Evolutionary conservation across 495 filamentous ascomycete genomes (phyloP).

Genomic region (Penicillium malachiteum): DNA sequence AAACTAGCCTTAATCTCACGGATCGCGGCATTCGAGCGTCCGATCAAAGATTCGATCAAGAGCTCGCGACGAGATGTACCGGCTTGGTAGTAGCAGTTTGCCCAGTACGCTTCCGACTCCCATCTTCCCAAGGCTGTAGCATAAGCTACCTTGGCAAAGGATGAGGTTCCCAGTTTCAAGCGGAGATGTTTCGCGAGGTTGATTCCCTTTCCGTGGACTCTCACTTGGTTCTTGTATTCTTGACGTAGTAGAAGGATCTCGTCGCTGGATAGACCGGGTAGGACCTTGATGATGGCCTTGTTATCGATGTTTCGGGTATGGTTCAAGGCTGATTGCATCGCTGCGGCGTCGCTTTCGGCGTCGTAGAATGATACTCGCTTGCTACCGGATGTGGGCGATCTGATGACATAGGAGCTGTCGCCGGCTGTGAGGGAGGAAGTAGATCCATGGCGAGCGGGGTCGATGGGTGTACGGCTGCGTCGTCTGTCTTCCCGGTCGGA

Average conservation of each 20-base stretch:
- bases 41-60: constrained; percentile 90
- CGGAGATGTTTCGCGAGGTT: constrained; percentile 98
- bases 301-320: constrained; percentile 63
- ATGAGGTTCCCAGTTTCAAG: constrained; percentile 64
- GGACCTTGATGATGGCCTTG: constrained; percentile 73
- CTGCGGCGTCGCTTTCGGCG: constrained; percentile 71
- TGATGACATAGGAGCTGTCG: constrained; percentile 26
- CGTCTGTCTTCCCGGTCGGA: constrained; percentile 30
- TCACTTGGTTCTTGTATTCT: constrained; percentile 89
- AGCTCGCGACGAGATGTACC: constrained; percentile 80
- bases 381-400: constrained; percentile 30
- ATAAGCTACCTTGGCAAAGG: constrained; percentile 85
- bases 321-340: constrained; percentile 73
- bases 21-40: constrained; percentile 81
- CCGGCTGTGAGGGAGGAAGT: constrained; percentile 16
- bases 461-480: constrained; percentile 24
- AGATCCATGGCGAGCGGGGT: constrained; percentile 30
- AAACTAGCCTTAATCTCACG: constrained; percentile 91
- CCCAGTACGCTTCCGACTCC: constrained; percentile 96
- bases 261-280: constrained; percentile 80
- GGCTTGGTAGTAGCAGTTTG: constrained; percentile 97
- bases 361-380: constrained; percentile 69
- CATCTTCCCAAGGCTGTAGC: constrained; percentile 86
- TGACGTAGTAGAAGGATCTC: constrained; percentile 78
- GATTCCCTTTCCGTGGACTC: constrained; percentile 77